Conservation (phyloP, 768 basidiomycete species). For the Russula sp. region DNA sequence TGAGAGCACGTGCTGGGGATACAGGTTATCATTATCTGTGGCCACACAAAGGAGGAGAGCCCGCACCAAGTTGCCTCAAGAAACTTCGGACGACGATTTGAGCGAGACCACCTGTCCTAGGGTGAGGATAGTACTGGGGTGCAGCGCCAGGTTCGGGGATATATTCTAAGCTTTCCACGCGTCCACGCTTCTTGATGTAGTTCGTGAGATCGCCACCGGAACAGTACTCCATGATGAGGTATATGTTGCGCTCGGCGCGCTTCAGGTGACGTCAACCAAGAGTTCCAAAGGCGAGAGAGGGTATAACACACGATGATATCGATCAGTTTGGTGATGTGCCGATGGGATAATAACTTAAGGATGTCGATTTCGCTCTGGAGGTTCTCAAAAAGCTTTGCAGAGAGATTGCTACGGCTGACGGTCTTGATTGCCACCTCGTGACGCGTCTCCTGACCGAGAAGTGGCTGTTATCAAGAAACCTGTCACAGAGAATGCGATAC, state of each 20-base stretch:
- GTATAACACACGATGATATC: conserved; percentile 74
- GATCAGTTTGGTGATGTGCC: conserved; percentile 87
- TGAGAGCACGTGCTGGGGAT: conserved; percentile 78
- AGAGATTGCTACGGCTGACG: conserved; percentile 81
- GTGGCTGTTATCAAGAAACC: background rate
- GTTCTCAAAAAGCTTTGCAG: conserved; percentile 91
- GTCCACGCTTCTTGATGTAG: conserved; percentile 97
- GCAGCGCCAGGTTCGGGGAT: conserved; percentile 61
- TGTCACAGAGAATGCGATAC: background rate
- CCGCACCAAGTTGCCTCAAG: conserved; percentile 75
- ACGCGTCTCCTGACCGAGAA: conserved; percentile 55
- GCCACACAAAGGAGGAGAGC: conserved; percentile 25
- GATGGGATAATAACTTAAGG: conserved; percentile 86
- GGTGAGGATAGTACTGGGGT: conserved; percentile 86
- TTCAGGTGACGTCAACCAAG: conserved; percentile 1
- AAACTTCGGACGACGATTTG: conserved; percentile 90
- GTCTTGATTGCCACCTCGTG: conserved; percentile 90
- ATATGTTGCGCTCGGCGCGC: conserved; percentile 75
- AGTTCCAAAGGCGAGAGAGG: background rate
- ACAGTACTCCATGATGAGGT: conserved; percentile 97
- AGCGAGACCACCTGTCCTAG: conserved; percentile 82
- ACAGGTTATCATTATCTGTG: background rate
- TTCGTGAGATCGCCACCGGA: conserved; percentile 93
- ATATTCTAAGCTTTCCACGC: conserved; percentile 84
- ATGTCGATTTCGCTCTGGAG: conserved; percentile 98